Base-by-base conservation (phyloP, 352 stramenopile genomes). In the Phytophthora podocarpi region DNA sequence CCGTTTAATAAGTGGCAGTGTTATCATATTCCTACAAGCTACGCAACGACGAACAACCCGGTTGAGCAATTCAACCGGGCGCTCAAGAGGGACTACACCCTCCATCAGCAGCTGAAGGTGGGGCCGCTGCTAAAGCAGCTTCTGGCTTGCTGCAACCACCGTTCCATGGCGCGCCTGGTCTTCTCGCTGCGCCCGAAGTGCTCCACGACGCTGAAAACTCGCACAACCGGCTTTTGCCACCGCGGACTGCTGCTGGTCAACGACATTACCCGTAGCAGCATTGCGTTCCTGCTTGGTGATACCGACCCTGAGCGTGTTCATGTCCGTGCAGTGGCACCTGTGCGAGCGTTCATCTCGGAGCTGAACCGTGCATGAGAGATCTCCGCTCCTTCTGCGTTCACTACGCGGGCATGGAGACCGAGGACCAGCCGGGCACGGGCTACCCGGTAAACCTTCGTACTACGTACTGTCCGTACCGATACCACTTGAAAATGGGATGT, bases 31-130 rank as follows among this genome's bases (percentile, higher is more conserved):
- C 55, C 66, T 10, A 3, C 46, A 0, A 55, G 55, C 1, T 65
- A 39, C 47, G 56, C 66, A 0, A 70, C 47, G 7, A 70, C 59
- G 0, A 74, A 70, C 41, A 64, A 74, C n/a, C n/a, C n/a, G n/a
- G n/a, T n/a, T n/a, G n/a, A n/a, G n/a, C n/a, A n/a, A n/a, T n/a
- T n/a, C n/a, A 75, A 71, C 46, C 7, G 32, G 9, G 51, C 13
- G 5, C 42, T 75, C 18, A 70, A 75, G 42, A 36, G 46, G 10
- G 60, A 70, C n/a, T 75, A 70, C 51, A 60, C 55, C 8, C 26
- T 62, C 1, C 23, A 31, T n/a, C 26, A n/a, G 0, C 49, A 48
- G 35, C 26, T 40, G 5, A 57, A 57, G 37, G 40, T 47, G 35
- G 49, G 49, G 3, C 3, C 23, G 23, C 26, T 57, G 0, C 8